Evolutionary conservation across 2,329 filamentous ascomycete genomes (phyloP).

Genomic region (Clarireedia homoeocarpa): DNA sequence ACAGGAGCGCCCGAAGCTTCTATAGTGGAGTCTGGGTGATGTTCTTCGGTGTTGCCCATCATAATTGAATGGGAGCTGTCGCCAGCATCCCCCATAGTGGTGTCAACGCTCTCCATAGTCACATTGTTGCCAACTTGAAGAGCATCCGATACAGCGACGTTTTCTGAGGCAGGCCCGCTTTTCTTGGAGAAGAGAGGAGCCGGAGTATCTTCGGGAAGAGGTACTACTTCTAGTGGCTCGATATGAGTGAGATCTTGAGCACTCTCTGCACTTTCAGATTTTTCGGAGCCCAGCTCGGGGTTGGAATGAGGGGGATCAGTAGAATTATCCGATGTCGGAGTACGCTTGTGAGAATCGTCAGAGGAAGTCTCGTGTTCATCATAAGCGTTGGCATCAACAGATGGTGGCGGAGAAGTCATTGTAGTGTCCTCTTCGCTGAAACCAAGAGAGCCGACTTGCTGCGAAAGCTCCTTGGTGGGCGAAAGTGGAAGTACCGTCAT

Average conservation of each 20-base stretch:
- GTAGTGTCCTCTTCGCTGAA: slow-evolving; percentile 22
- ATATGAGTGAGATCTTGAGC: slow-evolving; percentile 6
- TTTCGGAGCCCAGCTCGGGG: slow-evolving; percentile 12
- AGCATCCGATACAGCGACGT: slow-evolving; percentile 11
- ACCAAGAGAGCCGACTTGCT: slow-evolving; percentile 23
- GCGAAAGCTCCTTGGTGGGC: slow-evolving; percentile 37
- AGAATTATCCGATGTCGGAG: slow-evolving; percentile 23
- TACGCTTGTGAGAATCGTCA: slow-evolving; percentile 13
- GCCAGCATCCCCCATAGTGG: slow-evolving; percentile 28
- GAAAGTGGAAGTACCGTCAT: slow-evolving; percentile 51
- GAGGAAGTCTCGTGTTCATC: slow-evolving; percentile 14
- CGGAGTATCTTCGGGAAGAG: slow-evolving; percentile 58
- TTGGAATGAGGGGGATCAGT: slow-evolving; percentile 9
- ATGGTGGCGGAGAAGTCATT: slow-evolving; percentile 21
- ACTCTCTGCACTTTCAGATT: slow-evolving; percentile 10
- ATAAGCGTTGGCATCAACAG: slow-evolving; percentile 12
- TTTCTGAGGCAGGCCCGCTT: slow-evolving; percentile 15
- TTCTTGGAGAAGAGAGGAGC: slow-evolving; percentile 55
- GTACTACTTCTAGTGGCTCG: slow-evolving; percentile 9
- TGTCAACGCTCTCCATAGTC: slow-evolving; percentile 23
- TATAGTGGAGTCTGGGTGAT: slow-evolving; percentile 12
- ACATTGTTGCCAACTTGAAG: slow-evolving; percentile 15
- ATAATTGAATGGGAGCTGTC: slow-evolving; percentile 25
- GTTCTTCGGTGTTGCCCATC: slow-evolving; percentile 24
- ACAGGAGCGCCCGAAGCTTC: slow-evolving; percentile 46